These are phyloP conservation scores for Periconia digitata DNA, from an alignment of 2,329 filamentous ascomycete species.

Conservation along the genomic window DNA sequence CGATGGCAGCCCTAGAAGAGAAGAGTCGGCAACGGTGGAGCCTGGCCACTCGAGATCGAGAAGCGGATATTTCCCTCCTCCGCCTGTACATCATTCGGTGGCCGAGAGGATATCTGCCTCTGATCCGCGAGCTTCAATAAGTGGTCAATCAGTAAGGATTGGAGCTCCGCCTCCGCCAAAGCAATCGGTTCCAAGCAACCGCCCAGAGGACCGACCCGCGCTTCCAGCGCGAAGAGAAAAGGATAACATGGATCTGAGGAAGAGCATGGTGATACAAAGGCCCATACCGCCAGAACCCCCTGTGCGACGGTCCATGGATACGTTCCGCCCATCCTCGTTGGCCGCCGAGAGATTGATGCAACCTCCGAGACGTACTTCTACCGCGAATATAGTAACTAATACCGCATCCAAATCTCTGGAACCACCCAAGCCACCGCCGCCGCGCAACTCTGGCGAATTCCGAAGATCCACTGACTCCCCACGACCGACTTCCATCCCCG, in stretches of 20 bases:
- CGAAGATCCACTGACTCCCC: conserved; percentile 34
- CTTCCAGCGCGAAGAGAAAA: conserved; percentile 49
- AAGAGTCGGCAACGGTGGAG: conserved; percentile 24
- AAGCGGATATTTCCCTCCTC: conserved; percentile 33
- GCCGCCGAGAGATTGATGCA: conserved; percentile 33
- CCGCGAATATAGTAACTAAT: conserved; percentile 9
- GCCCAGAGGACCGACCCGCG: conserved; percentile 48
- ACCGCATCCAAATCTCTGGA: conserved; percentile 26
- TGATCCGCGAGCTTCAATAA: conserved; percentile 21
- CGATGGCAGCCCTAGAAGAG: conserved; percentile 55
- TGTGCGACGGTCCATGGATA: conserved; percentile 40
- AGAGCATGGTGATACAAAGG: conserved; percentile 36
- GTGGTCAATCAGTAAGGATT: conserved; percentile 21
- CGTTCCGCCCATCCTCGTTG: conserved; percentile 25
- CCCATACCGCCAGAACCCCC: conserved; percentile 35
- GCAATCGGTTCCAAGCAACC: conserved; percentile 21
- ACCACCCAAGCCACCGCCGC: conserved; percentile 37
- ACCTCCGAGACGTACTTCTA: conserved; percentile 38
- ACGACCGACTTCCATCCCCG: conserved; percentile 12
- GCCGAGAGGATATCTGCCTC: conserved; percentile 25
- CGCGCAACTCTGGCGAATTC: conserved; percentile 38
- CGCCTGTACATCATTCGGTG: conserved; percentile 31
- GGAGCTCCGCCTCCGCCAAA: conserved; percentile 9
- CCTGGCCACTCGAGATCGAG: conserved; percentile 29
- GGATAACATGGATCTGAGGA: conserved; percentile 36